Evolutionary conservation across 2,329 filamentous ascomycete species (phyloP), one percentile per base, ranked within the genome.

Genomic region (Penicillium sclerotigenum): DNA sequence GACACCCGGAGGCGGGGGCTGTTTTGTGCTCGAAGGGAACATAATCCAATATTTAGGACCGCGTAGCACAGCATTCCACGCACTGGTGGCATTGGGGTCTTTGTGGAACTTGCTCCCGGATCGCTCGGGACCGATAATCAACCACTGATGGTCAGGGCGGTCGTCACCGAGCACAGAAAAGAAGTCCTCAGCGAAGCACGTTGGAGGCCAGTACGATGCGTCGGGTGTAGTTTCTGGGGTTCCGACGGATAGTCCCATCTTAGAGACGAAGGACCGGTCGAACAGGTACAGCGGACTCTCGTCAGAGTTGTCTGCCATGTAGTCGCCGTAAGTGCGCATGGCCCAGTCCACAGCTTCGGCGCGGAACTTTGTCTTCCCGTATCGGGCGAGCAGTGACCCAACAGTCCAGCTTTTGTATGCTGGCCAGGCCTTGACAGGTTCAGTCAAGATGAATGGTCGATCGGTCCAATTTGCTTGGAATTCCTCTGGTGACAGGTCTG

Each of bases 11-110:
- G 94, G 91, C 4, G 86, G 81, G 0, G 86, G 83, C 6, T 81
- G 71, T 18, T 76, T 76, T 1, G 79, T 72, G 0, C 85, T 85
- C 0, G 89, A 88, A 0, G 91, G 91, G 69, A 97, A 97, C 91
- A 97, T 95, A 72, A 97, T 93, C 93, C 94, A 97, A 79, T 97
- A 97, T 71, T 97, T 97, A 33, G 87, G 85, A 5, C 93, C 94
- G 57, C 88, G 85, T 28, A 97, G 79, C 14, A 97, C 90, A 0
- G 92, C 93, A 71, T 97, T 97, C 94, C 93, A 97, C 0, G 94
- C 93, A 65, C 86, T 79, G 18, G 81, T 87, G 1, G 82, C 83
- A 68, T 87, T 87, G 3, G 84, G 85, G 65, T 87, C 85, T 71
- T 97, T 97, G 78, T 97, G 93, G 71, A 97, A 97, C 5, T 92